Percentiles rank a stretch among this genome's conserved stretches.
Evolutionary conservation across 1,139 yeast species (phyloP).

Genomic region (Suhomyces bribrorum): DNA sequence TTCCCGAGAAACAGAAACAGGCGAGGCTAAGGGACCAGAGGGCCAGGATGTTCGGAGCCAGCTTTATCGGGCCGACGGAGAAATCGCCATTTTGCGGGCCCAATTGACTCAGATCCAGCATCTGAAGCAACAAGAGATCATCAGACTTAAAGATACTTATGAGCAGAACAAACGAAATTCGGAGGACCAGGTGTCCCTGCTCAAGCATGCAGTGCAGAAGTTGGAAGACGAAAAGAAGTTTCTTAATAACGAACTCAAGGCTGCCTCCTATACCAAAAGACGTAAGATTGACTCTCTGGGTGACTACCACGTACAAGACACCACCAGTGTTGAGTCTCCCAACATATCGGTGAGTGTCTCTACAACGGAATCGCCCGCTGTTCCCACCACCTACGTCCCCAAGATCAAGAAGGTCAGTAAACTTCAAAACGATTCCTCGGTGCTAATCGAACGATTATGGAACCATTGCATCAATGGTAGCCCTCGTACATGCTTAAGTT

Average conservation of each 20-base stretch:
- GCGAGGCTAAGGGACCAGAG: not conserved
- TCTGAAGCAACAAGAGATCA: conserved; percentile 46
- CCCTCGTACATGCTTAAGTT: conserved; percentile 47
- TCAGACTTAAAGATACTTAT: conserved; percentile 39
- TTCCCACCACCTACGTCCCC: not conserved
- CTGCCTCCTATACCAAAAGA: conserved; percentile 19
- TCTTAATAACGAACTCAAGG: conserved; percentile 44
- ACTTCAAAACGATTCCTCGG: conserved; percentile 36
- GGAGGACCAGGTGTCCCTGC: conserved; percentile 42
- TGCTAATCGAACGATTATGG: conserved; percentile 41
- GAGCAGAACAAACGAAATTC: conserved; percentile 31
- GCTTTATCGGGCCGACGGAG: conserved; percentile 65
- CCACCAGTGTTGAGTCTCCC: not conserved
- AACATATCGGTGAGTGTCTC: conserved; percentile 6
- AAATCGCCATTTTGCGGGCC: conserved; percentile 70
- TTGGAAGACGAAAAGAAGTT: conserved; percentile 75
- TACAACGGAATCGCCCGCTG: conserved; percentile 3
- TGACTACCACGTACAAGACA: not conserved
- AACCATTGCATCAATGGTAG: conserved; percentile 52
- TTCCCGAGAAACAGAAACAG: no score
- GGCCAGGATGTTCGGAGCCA: conserved; percentile 21
- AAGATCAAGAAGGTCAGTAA: conserved; percentile 20
- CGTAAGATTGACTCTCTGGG: conserved; percentile 8
- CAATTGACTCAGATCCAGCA: conserved; percentile 54
- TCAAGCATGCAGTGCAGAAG: conserved; percentile 50